Evolutionary conservation across 2,329 filamentous ascomycete genomes (phyloP).

Genomic region (Apiospora kogelbergensis): DNA sequence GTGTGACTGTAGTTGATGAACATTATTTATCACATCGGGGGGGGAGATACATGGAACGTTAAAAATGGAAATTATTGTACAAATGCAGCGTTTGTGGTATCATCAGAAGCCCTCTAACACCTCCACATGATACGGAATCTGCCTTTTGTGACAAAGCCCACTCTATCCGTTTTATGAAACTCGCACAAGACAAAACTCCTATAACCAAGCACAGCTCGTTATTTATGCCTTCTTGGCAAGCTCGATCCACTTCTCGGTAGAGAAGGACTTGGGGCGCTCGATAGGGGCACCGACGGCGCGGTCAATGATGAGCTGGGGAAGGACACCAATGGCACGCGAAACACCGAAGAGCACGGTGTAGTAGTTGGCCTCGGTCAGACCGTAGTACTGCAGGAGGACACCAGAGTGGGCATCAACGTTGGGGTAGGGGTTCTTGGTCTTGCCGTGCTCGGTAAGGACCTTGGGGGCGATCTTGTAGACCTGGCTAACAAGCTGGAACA

Average conservation of each 20-base stretch:
- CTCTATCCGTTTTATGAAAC: slow-evolving; percentile 32
- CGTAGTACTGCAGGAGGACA: slow-evolving; percentile 99
- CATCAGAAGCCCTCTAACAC: slow-evolving; percentile 12
- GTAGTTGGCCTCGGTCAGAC: slow-evolving; percentile 97
- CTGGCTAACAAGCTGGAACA: slow-evolving; percentile 99
- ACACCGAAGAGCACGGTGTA: slow-evolving; percentile 99
- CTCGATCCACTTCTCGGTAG: slow-evolving; percentile 94
- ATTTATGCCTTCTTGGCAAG: slow-evolving; percentile 86
- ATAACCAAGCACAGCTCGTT: slow-evolving; percentile 21
- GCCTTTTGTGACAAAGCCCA: slow-evolving; percentile 20
- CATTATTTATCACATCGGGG: not conserved
- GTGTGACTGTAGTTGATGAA: not conserved
- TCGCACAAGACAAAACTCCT: slow-evolving; percentile 20
- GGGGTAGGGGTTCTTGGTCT: slow-evolving; percentile 99
- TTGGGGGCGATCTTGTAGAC: slow-evolving; percentile 99
- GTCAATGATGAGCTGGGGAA: slow-evolving; percentile 99
- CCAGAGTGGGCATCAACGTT: slow-evolving; percentile 99
- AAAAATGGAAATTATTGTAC: slow-evolving; percentile 11
- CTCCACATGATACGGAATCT: slow-evolving; percentile 10
- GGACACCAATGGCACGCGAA: slow-evolving; percentile 94
- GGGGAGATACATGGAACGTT: not conserved
- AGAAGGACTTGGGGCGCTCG: slow-evolving; percentile 98
- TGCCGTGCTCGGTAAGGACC: slow-evolving; percentile 98
- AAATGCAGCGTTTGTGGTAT: slow-evolving; percentile 12
- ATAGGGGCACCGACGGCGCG: slow-evolving; percentile 95